Evolutionary conservation across 2,329 filamentous ascomycete species (phyloP).

Genomic region (Metarhizium robertsii): DNA sequence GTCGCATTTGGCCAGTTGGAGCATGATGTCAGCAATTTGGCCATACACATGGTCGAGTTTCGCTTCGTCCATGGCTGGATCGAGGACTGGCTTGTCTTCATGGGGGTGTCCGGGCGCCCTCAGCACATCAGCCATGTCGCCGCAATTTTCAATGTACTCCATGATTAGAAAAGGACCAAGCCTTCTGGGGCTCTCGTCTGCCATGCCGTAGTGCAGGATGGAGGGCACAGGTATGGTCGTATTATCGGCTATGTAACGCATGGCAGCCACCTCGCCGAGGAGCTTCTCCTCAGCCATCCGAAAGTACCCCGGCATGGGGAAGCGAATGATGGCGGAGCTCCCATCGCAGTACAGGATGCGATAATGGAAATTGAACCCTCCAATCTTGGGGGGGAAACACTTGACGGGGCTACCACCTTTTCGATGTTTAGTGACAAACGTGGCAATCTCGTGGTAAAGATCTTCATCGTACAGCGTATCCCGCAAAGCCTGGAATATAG

Average conservation of each 20-base stretch:
- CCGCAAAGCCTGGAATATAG: constrained; percentile 1
- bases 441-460: constrained; percentile 1
- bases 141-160: background rate
- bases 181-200: background rate
- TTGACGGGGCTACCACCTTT: constrained; percentile 8
- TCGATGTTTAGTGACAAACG: constrained; percentile 1
- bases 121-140: background rate
- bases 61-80: background rate
- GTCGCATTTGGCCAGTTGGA: background rate
- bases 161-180: background rate
- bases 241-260: background rate
- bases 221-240: background rate
- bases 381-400: background rate
- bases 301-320: background rate
- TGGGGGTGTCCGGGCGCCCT: background rate
- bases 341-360: background rate
- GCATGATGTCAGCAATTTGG: background rate
- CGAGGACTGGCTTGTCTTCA: background rate
- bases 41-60: background rate
- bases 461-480: background rate
- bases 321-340: background rate
- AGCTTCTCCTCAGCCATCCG: background rate
- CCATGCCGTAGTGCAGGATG: background rate
- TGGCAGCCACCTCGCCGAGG: background rate
- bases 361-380: background rate